phyloP scores from a whole-genome alignment of 2,329 filamentous ascomycete genomes.

The Coniochaeta sp. region DNA sequence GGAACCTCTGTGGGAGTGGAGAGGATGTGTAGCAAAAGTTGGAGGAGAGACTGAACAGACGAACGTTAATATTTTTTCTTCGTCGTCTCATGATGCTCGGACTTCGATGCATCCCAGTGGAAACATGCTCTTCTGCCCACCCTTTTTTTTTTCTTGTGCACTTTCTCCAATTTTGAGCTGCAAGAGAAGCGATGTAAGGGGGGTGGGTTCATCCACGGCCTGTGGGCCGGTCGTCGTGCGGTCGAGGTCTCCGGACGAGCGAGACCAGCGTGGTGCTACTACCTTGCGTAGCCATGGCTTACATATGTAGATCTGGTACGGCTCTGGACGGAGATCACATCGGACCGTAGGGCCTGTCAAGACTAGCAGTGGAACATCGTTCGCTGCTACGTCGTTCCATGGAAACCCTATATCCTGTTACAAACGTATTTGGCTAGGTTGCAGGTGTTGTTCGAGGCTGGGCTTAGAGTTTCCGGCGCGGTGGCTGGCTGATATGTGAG shows the following conservation, averaged over 20 bases:
- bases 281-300: background rate
- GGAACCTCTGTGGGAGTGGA: background rate
- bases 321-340: slow-evolving; percentile 3
- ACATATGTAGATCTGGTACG: background rate
- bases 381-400: background rate
- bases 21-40: background rate
- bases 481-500: background rate
- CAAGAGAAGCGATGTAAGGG: background rate
- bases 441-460: background rate
- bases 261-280: slow-evolving; percentile 1
- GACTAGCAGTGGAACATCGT: background rate
- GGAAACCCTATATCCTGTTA: background rate
- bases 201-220: background rate
- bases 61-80: background rate
- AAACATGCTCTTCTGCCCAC: background rate
- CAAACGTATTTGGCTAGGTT: background rate
- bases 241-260: background rate
- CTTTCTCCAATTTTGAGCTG: background rate
- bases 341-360: slow-evolving; percentile 3
- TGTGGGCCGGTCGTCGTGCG: background rate
- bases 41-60: background rate
- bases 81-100: background rate
- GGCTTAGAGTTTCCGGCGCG: background rate
- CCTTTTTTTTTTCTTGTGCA: background rate
- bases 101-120: background rate